Base-by-base conservation (phyloP, 176 grass and related monocot species). In the Aegilops tauschii region DNA sequence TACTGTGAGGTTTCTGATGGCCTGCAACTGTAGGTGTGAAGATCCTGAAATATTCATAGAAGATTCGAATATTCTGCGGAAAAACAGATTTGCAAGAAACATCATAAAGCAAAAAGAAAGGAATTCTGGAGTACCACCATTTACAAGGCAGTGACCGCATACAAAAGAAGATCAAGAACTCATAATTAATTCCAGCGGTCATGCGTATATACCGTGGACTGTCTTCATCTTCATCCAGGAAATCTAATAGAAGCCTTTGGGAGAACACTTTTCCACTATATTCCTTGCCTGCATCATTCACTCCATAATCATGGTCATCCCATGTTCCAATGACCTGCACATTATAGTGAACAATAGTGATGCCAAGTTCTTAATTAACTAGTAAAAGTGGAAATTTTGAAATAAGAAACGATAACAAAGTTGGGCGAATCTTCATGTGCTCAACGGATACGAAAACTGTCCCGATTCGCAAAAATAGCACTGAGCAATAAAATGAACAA, bases 261-360 rank as follows among this genome's bases (percentile, higher is more conserved):
- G 58, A 89, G 20, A 86, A 61, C 47, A 89, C 36, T 83, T 94
- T 95, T 49, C 88, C 88, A 61, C 40, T 74, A 75, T 94, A 95
- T 69, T 98, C 96, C 87, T 95, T 95, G 44, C 93, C 96, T 28
- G 96, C 96, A 84, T 98, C 96, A 95, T 98, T 98, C 56, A 98
- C 88, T 89, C 96, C 96, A 86, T 92, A 98, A 87, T 98, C 96
- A 89, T 98, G 96, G 80, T 95, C 96, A 85, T 98, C 96, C 96
- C 92, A 98, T 84, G 93, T 95, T 65, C 96, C 96, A 89, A 98
- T 87, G 76, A 98, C 92, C 96, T 93, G 87, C 94, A 84, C 83
- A 83, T 74, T 71, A 79, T 77, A 61, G 13, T 56, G 52, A 52
- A 83, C 63, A 42, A 54, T 54, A 79, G 49, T 83, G 69, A 78